A percentile compares a stretch with the other conserved stretches of the same genome.
phyloP scores from a whole-genome alignment of 2,329 filamentous ascomycete genomes.

The Chrysoporthe austroafricana region DNA sequence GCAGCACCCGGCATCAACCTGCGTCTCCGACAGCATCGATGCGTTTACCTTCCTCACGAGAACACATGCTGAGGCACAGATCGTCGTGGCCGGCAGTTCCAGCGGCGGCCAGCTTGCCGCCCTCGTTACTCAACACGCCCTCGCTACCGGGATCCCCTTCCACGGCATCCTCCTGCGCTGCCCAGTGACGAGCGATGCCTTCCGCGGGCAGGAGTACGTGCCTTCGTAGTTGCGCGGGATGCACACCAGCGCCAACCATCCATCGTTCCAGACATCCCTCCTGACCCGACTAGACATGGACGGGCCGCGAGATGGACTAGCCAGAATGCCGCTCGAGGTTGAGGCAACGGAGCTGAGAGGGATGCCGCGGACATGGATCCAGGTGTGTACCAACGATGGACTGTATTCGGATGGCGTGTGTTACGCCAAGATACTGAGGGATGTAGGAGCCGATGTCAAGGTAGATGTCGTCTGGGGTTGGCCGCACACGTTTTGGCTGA shows the following conservation, averaged over 20 bases:
- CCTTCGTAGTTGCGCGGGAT: constrained; percentile 40
- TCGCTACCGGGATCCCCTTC: constrained; percentile 33
- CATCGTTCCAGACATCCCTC: constrained; percentile 43
- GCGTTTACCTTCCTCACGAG: constrained; percentile 38
- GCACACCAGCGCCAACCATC: constrained; percentile 45
- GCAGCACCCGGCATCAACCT: constrained; percentile 42
- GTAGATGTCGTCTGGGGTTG: constrained; percentile 50
- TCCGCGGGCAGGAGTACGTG: constrained; percentile 42
- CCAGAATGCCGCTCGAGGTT: constrained; percentile 48
- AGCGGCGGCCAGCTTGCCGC: constrained; percentile 54
- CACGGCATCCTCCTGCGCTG: constrained; percentile 51
- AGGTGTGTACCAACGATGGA: constrained; percentile 54
- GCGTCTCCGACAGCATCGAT: constrained; percentile 47
- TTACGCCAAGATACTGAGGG: constrained; percentile 48
- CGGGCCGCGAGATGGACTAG: constrained; percentile 45
- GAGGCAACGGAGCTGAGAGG: constrained; percentile 35
- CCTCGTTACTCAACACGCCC: constrained; percentile 43
- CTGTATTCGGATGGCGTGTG: constrained; percentile 57
- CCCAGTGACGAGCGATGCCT: constrained; percentile 52
- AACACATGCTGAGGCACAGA: constrained; percentile 22
- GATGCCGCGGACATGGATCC: constrained; percentile 51
- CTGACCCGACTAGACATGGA: constrained; percentile 39
- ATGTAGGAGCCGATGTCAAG: constrained; percentile 45
- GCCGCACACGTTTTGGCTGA: constrained; percentile 59
- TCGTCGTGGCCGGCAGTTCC: constrained; percentile 50